phyloP scores from a whole-genome alignment of 2,329 filamentous ascomycete species.

The Cytospora chrysosperma region DNA sequence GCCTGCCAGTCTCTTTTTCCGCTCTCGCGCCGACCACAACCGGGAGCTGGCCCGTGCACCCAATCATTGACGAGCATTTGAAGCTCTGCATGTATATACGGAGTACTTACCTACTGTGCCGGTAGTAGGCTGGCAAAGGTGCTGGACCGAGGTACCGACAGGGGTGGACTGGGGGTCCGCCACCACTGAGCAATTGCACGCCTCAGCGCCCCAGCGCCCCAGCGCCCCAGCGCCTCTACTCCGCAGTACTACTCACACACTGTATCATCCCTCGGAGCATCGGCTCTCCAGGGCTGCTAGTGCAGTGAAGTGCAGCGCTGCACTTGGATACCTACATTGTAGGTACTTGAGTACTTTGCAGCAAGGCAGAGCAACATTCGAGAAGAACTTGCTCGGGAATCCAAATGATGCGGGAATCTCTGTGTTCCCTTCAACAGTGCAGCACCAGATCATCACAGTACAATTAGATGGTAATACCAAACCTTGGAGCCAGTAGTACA shows the following conservation, averaged over 20 bases:
- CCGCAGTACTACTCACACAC: too few relatives aligned
- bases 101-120: too few relatives aligned
- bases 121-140: too few relatives aligned
- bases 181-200: too few relatives aligned
- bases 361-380: neutral
- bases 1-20: constrained; percentile 11
- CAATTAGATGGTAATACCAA: neutral
- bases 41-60: constrained; percentile 8
- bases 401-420: neutral
- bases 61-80: neutral
- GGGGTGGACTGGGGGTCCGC: neutral
- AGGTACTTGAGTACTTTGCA: too few relatives aligned
- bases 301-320: too few relatives aligned
- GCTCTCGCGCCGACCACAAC: constrained; percentile 8
- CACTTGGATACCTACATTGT: too few relatives aligned
- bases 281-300: neutral
- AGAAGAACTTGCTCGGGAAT: too few relatives aligned
- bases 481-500: too few relatives aligned
- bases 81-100: too few relatives aligned
- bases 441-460: neutral
- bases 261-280: neutral
- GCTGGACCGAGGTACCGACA: neutral
- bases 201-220: too few relatives aligned
- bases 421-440: neutral
- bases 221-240: too few relatives aligned